Base-by-base conservation (phyloP, 768 basidiomycete genomes). In the Leccinum aurantiacum region DNA sequence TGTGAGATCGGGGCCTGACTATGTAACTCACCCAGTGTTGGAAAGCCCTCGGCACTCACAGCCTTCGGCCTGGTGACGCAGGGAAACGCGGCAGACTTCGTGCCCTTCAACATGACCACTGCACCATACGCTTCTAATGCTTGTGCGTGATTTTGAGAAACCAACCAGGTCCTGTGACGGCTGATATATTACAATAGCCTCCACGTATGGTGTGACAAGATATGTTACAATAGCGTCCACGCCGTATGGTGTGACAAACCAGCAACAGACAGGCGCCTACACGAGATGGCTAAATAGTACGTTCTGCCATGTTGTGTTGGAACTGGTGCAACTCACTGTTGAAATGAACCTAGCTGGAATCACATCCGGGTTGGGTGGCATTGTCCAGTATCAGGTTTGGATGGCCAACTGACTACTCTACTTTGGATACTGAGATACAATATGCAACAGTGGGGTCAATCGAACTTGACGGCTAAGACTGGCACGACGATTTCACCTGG, bases 21-120 rank as follows among this genome's bases (percentile, higher is more conserved):
- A 48, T 10, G 46, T 22, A 24, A 25, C 7, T 31, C 35, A 14
- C 44, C 54, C 46, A 87, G 86, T 31, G 77, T 80, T 31, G 76
- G 78, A 25, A 89, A 88, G 65, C 88, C 88, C 4, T 67, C 80
- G 10, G 64, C 77, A 4, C 68, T 87, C 35, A 81, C 78, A 35
- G 82, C 76, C 1, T 86, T 89, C 54, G 88, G 88, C 76, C 74
- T 89, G 50, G 84, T 89, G 22, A 85, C 86, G 0, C 79, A 83
- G 61, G 57, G 67, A 38, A 86, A 84, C 71, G 69, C 80, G 0
- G 74, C 79, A 17, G 68, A 71, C 63, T 90, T 85, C 58, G 83
- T 85, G 6, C 86, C 87, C 1, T 89, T 89, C 76, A 85, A 89
- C 66, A 70, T 72, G 38, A 77, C 81, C 53, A 72, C 57, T 60